Conservation (phyloP, 1,284 basidiomycete species). For the Irpex sp. region DNA sequence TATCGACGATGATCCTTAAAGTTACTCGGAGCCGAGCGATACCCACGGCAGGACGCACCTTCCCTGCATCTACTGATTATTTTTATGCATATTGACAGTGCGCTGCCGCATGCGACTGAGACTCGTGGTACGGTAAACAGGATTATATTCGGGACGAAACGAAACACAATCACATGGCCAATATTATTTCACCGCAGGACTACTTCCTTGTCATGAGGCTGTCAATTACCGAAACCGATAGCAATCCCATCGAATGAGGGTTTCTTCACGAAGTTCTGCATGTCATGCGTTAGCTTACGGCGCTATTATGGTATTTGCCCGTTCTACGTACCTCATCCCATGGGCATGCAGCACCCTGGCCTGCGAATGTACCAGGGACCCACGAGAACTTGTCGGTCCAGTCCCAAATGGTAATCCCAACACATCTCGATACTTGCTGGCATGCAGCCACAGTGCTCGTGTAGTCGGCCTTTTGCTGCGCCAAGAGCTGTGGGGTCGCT, state of each 20-base stretch:
- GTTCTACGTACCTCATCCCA: constrained; percentile 41
- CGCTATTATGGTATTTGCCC: background rate
- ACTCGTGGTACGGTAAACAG: background rate
- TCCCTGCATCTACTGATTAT: background rate
- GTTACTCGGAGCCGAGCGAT: background rate
- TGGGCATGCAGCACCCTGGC: constrained; percentile 46
- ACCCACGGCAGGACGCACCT: background rate
- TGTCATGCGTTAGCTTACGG: background rate
- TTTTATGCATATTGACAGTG: background rate
- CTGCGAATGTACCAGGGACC: constrained; percentile 47
- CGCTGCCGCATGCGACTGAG: background rate
- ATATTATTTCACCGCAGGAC: background rate
- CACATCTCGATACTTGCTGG: constrained; percentile 42
- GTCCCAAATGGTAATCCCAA: constrained; percentile 55
- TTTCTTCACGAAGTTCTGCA: constrained; percentile 24
- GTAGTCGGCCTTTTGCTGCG: constrained; percentile 55
- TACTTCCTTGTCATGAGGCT: background rate
- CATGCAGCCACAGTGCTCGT: constrained; percentile 51
- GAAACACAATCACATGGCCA: background rate
- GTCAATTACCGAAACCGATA: background rate
- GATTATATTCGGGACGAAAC: background rate
- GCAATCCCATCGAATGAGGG: constrained; percentile 23
- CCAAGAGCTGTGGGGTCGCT: constrained; percentile 40
- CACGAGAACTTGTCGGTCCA: constrained; percentile 55
- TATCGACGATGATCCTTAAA: background rate